Percentiles rank a stretch among this genome's conserved stretches.
Evolutionary conservation across 1,284 basidiomycete species (phyloP).

Genomic region (Ceratobasidium sp.): DNA sequence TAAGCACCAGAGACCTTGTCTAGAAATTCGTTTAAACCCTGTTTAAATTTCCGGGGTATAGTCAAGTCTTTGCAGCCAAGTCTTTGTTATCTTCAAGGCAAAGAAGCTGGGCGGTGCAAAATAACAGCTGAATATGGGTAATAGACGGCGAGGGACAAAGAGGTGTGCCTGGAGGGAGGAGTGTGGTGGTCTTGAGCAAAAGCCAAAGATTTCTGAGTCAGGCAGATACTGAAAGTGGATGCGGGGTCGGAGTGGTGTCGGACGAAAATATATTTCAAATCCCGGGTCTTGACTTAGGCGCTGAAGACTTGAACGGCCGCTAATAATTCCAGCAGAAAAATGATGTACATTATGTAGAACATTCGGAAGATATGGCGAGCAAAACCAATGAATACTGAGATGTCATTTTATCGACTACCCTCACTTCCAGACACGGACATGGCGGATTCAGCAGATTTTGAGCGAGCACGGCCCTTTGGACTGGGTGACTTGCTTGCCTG

Average conservation of each 20-base stretch:
- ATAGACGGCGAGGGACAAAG: too few relatives aligned
- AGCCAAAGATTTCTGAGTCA: conserved; percentile 11
- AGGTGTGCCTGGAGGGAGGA: background rate
- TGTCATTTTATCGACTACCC: conserved; percentile 1
- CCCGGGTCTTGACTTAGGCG: background rate
- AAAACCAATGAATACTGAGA: too few relatives aligned
- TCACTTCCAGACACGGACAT: conserved; percentile 33
- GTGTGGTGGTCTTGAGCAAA: background rate
- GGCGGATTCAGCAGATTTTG: conserved; percentile 7
- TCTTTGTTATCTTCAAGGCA: background rate
- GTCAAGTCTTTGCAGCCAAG: too few relatives aligned
- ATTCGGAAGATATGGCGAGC: too few relatives aligned
- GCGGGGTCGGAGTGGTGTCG: conserved; percentile 1
- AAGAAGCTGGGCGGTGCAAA: too few relatives aligned
- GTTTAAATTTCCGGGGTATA: background rate
- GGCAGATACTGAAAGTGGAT: conserved; percentile 7
- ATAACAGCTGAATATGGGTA: too few relatives aligned
- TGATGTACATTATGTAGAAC: conserved; percentile 17
- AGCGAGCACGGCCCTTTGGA: conserved; percentile 15
- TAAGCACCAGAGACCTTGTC: background rate
- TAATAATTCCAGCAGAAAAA: conserved; percentile 8
- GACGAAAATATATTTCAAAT: conserved; percentile 36
- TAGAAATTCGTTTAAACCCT: background rate
- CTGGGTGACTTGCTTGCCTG: conserved; percentile 14
- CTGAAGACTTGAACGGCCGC: background rate